phyloP scores from a whole-genome alignment of 2,329 filamentous ascomycete species.

The Pseudogymnoascus verrucosus region DNA sequence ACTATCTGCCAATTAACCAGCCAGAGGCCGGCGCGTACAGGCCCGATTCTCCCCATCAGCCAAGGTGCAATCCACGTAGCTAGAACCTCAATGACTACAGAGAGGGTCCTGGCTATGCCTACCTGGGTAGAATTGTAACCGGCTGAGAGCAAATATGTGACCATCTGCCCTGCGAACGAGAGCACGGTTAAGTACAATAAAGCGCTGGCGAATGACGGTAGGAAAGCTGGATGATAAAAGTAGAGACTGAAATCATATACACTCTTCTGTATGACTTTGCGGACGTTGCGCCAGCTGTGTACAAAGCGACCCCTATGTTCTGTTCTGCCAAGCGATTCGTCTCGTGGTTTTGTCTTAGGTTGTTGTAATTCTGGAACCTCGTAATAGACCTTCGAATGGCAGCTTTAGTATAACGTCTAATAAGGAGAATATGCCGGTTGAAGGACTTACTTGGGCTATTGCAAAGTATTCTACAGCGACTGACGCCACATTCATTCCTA shows the following conservation, averaged over 20 bases:
- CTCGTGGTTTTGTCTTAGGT: neutral
- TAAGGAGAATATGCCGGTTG: neutral
- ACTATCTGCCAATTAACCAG: slow-evolving; percentile 59
- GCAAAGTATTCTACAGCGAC: slow-evolving; percentile 28
- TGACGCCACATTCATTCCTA: slow-evolving; percentile 41
- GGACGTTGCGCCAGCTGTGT: neutral
- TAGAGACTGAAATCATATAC: slow-evolving; percentile 30
- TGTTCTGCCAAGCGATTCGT: neutral
- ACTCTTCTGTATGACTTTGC: neutral
- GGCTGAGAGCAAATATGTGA: slow-evolving; percentile 51
- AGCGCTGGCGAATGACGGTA: slow-evolving; percentile 51
- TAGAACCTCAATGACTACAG: slow-evolving; percentile 47
- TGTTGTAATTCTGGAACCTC: slow-evolving; percentile 17
- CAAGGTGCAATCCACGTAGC: slow-evolving; percentile 54
- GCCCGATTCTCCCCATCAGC: slow-evolving; percentile 46
- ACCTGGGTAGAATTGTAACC: slow-evolving; percentile 46
- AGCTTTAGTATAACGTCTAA: neutral
- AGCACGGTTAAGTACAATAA: slow-evolving; percentile 56
- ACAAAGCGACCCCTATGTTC: neutral
- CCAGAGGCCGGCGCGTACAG: slow-evolving; percentile 63
- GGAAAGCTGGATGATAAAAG: slow-evolving; percentile 45
- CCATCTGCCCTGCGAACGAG: slow-evolving; percentile 53
- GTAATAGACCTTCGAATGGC: slow-evolving; percentile 20
- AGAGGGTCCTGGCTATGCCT: slow-evolving; percentile 43
- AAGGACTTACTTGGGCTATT: slow-evolving; percentile 10